Percentiles rank a stretch among this genome's conserved stretches.
Conservation (phyloP, 1,284 basidiomycete species). For the Sporisorium graminicola region DNA sequence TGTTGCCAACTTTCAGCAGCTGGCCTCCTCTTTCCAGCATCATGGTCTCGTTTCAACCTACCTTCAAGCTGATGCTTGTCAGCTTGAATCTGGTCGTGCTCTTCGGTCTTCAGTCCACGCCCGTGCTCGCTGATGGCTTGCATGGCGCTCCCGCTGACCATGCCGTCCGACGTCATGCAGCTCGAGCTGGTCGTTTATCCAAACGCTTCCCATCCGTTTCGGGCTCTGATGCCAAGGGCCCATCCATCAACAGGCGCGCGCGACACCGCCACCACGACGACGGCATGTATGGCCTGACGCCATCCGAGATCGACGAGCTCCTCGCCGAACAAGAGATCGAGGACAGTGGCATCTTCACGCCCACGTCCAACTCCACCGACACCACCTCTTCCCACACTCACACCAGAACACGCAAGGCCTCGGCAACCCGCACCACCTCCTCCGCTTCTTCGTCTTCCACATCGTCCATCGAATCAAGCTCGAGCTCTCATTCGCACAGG, state of each 20-base stretch:
- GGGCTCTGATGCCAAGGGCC: not conserved
- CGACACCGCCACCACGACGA: conserved; percentile 2
- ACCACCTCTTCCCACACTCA: conserved; percentile 16
- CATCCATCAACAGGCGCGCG: conserved; percentile 15
- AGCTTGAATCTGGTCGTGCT: conserved; percentile 32
- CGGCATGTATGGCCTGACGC: conserved; percentile 24
- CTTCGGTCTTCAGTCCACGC: conserved; percentile 9
- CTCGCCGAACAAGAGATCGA: conserved; percentile 15
- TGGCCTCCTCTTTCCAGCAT: not conserved
- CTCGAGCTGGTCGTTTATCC: conserved; percentile 31
- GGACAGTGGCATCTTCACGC: conserved; percentile 9
- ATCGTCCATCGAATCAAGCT: not conserved
- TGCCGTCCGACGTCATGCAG: conserved; percentile 37
- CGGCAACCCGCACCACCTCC: conserved; percentile 11
- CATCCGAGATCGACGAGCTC: conserved; percentile 23
- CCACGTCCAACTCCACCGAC: conserved; percentile 17
- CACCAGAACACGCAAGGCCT: conserved; percentile 9
- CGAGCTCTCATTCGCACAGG: not conserved
- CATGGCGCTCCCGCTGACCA: conserved; percentile 7
- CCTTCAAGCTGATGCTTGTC: conserved; percentile 42
- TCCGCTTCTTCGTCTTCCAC: not conserved
- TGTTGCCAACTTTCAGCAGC: not conserved
- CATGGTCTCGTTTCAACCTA: conserved; percentile 40
- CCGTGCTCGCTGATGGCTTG: conserved; percentile 21
- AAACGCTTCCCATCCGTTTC: conserved; percentile 25